phyloP scores from a whole-genome alignment of 306 rosid species.

The Gastrolobium bilobum region DNA sequence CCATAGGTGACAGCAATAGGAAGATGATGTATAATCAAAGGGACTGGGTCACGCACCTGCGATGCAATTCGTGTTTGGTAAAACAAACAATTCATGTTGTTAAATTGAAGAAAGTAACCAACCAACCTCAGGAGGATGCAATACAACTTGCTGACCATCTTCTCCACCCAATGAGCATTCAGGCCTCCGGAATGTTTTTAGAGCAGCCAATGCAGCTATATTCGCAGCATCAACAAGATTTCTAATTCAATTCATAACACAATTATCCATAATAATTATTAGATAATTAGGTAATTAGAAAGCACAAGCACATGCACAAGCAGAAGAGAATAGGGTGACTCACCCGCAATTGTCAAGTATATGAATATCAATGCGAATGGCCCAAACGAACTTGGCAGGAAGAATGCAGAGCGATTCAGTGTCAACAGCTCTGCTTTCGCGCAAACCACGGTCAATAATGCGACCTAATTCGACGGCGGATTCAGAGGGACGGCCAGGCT shows the following conservation, averaged over 20 bases:
- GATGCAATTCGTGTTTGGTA: conserved; percentile 42
- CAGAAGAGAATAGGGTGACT: conserved; percentile 6
- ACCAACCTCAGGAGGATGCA: conserved; percentile 91
- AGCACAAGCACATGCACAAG: not conserved
- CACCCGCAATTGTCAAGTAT: conserved; percentile 93
- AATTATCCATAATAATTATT: no score
- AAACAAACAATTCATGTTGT: not conserved
- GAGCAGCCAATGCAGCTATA: conserved; percentile 86
- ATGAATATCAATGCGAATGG: conserved; percentile 85
- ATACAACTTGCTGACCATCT: conserved; percentile 82
- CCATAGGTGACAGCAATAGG: conserved; percentile 95
- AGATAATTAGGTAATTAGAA: no score
- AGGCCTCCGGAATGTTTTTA: conserved; percentile 84
- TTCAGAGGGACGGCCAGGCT: conserved; percentile 86
- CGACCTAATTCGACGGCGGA: conserved; percentile 86
- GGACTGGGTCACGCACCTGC: conserved; percentile 88
- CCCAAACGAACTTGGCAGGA: conserved; percentile 85
- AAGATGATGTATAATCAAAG: conserved; percentile 89
- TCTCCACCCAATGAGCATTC: conserved; percentile 90
- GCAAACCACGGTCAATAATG: conserved; percentile 81
- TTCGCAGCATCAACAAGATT: conserved; percentile 95
- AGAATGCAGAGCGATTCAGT: conserved; percentile 85
- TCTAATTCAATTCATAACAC: conserved; percentile 49
- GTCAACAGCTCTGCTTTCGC: conserved; percentile 90
- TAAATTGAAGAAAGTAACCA: conserved; percentile 58